Evolutionary conservation across 495 filamentous ascomycete genomes (phyloP).

Genomic region (Achaetomiella virescens): DNA sequence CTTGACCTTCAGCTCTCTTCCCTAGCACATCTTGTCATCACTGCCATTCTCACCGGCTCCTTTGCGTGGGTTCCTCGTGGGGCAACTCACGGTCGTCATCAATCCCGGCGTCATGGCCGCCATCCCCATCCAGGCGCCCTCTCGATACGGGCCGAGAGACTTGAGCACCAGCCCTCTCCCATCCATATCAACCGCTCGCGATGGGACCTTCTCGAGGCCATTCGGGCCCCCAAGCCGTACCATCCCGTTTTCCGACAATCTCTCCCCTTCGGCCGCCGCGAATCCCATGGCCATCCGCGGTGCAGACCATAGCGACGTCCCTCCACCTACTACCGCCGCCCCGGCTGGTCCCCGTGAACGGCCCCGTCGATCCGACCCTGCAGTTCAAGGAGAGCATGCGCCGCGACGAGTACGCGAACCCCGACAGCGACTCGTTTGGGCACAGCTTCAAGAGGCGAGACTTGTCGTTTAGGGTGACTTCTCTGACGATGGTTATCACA

Average conservation of each 20-base stretch:
- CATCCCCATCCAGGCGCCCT: slow-evolving; percentile 23
- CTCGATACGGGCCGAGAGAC: slow-evolving; percentile 19
- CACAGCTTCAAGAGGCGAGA: slow-evolving; percentile 21
- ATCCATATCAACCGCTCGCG: slow-evolving; percentile 25
- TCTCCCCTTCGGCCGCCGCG: slow-evolving; percentile 30
- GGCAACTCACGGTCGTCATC: not conserved
- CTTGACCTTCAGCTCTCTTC: slow-evolving; percentile 12
- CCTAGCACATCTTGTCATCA: not conserved
- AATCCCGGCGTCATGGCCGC: slow-evolving; percentile 21
- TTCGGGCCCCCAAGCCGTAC: slow-evolving; percentile 15
- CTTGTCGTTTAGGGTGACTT: slow-evolving; percentile 25
- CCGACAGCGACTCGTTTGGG: slow-evolving; percentile 26
- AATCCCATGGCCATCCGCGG: slow-evolving; percentile 35
- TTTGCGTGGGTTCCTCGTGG: not conserved
- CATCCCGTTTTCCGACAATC: slow-evolving; percentile 20
- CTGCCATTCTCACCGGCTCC: not conserved
- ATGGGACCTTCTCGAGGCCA: slow-evolving; percentile 11
- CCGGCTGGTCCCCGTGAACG: slow-evolving; percentile 32
- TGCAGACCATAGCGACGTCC: slow-evolving; percentile 21
- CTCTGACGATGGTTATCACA: slow-evolving; percentile 49
- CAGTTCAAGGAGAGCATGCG: slow-evolving; percentile 25
- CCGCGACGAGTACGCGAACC: slow-evolving; percentile 15
- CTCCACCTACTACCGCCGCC: slow-evolving; percentile 49
- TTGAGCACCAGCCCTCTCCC: slow-evolving; percentile 21
- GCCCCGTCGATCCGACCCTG: slow-evolving; percentile 29